phyloP scores from a whole-genome alignment of 371 early-diverging fungal species.

The Syncephalastrum monosporum region DNA sequence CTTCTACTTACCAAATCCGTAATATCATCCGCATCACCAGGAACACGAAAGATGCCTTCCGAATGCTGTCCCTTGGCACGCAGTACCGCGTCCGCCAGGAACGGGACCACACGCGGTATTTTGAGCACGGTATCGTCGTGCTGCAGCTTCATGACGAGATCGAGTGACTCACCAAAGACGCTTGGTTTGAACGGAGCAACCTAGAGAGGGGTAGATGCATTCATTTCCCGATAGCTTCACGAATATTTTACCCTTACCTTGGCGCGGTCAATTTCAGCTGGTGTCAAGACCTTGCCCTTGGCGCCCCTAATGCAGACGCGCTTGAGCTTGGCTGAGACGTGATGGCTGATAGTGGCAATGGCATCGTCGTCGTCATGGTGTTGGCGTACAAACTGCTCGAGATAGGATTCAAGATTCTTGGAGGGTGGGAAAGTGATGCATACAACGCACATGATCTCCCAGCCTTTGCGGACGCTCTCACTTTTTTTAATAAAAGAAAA shows the following conservation, averaged over 20 bases:
- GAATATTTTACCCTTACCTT: constrained; percentile 34
- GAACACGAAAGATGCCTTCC: constrained; percentile 97
- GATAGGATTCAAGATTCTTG: constrained; percentile 84
- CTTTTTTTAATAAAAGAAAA: not conserved
- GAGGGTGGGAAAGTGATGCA: constrained; percentile 91
- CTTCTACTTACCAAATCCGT: constrained; percentile 64
- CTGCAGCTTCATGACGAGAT: constrained; percentile 77
- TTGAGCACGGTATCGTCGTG: constrained; percentile 34
- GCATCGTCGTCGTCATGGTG: constrained; percentile 52
- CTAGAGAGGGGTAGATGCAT: constrained; percentile 20
- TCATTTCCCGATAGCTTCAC: not conserved
- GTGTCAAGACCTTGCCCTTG: constrained; percentile 74
- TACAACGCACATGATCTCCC: constrained; percentile 84
- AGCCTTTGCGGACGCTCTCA: constrained; percentile 80
- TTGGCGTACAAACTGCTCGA: constrained; percentile 76
- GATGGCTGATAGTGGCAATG: constrained; percentile 55
- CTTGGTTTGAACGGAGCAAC: constrained; percentile 89
- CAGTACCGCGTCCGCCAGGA: constrained; percentile 79
- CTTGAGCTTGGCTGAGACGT: constrained; percentile 63
- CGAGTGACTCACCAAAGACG: constrained; percentile 91
- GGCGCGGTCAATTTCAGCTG: constrained; percentile 81
- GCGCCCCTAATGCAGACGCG: constrained; percentile 79
- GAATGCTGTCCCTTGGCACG: constrained; percentile 75
- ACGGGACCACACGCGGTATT: constrained; percentile 85
- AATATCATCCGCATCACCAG: constrained; percentile 93